Percentiles rank a stretch among this genome's conserved stretches.
These are phyloP conservation scores for Monilinia fructicola DNA, from an alignment of 2,329 filamentous ascomycete genomes.

Conservation along the genomic window DNA sequence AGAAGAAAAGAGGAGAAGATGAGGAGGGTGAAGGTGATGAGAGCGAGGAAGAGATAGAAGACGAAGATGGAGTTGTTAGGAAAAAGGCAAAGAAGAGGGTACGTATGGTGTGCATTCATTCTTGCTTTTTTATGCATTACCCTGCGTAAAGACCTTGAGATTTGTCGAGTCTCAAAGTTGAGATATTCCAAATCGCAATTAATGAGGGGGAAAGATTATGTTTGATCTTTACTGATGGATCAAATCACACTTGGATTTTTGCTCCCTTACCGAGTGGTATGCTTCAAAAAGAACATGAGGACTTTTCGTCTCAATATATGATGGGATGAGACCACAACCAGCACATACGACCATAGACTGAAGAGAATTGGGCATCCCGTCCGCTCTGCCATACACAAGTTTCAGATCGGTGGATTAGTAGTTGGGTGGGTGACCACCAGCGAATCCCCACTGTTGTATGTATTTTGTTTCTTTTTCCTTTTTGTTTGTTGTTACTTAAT, in stretches of 20 bases:
- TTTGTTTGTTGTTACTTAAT: neutral
- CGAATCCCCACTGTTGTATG: slow-evolving; percentile 15
- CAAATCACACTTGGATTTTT: neutral
- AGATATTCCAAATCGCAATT: neutral
- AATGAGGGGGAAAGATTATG: neutral
- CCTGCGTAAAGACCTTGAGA: neutral
- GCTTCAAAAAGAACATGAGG: too few species aligned
- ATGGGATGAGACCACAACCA: neutral
- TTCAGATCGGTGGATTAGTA: slow-evolving; percentile 38
- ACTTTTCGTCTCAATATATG: neutral
- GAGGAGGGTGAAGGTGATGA: slow-evolving; percentile 66
- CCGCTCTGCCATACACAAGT: slow-evolving; percentile 38
- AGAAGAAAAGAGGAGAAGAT: slow-evolving; percentile 68
- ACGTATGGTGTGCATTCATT: slow-evolving; percentile 32
- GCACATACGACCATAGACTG: slow-evolving; percentile 37
- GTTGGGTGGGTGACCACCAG: slow-evolving; percentile 35
- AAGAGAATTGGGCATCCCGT: slow-evolving; percentile 37
- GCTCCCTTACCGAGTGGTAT: neutral
- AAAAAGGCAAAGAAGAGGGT: slow-evolving; percentile 77
- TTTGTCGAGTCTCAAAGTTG: slow-evolving; percentile 18
- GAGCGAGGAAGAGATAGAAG: slow-evolving; percentile 57
- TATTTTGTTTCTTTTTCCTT: neutral
- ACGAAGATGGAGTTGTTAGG: slow-evolving; percentile 51
- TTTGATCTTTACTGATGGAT: neutral
- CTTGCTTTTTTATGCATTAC: neutral